phyloP scores from a whole-genome alignment of 2,329 filamentous ascomycete genomes.

The Fusarium brevicatenulatum region DNA sequence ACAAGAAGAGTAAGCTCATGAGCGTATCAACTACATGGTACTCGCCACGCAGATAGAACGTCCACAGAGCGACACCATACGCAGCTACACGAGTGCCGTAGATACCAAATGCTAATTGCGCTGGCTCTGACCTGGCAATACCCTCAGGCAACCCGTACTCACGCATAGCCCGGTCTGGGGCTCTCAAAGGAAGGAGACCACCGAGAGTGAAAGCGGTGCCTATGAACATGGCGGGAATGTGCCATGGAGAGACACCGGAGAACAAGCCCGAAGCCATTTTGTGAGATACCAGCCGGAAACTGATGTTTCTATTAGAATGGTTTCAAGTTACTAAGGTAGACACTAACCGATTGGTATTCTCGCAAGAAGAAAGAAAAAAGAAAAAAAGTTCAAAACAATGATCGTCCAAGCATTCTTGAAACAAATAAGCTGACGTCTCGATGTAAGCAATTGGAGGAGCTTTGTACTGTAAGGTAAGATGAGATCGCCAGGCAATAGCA shows the following conservation, averaged over 20 bases:
- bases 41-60: constrained; percentile 37
- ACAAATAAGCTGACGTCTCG: neutral
- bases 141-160: constrained; percentile 48
- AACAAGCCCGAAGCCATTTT: constrained; percentile 27
- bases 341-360: neutral
- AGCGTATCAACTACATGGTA: constrained; percentile 36
- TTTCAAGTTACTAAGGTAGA: neutral
- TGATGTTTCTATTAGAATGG: neutral
- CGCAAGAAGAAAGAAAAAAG: neutral
- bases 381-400: neutral
- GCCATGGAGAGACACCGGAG: constrained; percentile 34
- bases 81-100: constrained; percentile 37
- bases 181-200: constrained; percentile 48
- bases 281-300: neutral
- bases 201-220: constrained; percentile 47
- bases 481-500: neutral
- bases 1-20: constrained; percentile 29
- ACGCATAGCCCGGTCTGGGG: constrained; percentile 46
- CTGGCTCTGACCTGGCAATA: constrained; percentile 45
- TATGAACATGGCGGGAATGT: constrained; percentile 44
- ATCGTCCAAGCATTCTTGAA: neutral
- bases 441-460: neutral
- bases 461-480: neutral
- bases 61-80: constrained; percentile 37
- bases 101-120: constrained; percentile 45